Evolutionary conservation across 2,329 filamentous ascomycete genomes (phyloP).

Genomic region (Aspergillus fumigatiaffinis): DNA sequence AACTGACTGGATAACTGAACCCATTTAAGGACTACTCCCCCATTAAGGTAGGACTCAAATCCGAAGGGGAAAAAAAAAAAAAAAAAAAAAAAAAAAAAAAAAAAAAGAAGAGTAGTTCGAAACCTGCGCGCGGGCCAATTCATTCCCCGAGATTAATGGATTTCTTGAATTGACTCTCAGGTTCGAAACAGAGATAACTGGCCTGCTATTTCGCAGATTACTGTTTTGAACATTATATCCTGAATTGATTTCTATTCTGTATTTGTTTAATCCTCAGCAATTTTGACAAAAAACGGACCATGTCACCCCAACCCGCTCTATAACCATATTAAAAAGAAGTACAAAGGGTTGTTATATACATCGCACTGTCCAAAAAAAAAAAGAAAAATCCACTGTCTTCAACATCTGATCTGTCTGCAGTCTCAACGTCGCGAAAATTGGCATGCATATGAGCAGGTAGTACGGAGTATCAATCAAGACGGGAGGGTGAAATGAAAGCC

Average conservation of each 20-base stretch:
- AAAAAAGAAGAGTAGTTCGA: background rate
- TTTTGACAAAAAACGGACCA: background rate
- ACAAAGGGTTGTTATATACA: slow-evolving; percentile 27
- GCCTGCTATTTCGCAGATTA: background rate
- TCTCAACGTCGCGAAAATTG: background rate
- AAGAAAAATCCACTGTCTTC: background rate
- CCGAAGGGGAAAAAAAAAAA: background rate
- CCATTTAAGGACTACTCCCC: background rate
- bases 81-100: background rate
- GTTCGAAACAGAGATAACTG: background rate
- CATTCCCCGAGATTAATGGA: background rate
- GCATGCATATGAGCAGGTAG: background rate
- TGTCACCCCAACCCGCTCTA: slow-evolving; percentile 12
- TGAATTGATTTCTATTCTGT: background rate
- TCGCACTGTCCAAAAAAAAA: slow-evolving; percentile 8
- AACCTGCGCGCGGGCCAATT: background rate
- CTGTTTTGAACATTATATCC: background rate
- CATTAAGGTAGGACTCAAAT: background rate
- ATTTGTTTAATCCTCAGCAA: background rate
- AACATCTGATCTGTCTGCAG: background rate
- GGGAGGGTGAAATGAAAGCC: background rate
- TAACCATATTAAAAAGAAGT: slow-evolving; percentile 18
- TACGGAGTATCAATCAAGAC: background rate
- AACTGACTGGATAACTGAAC: background rate
- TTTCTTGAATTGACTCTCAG: too few relatives aligned